Percentiles rank a stretch among this genome's conserved stretches.
These are phyloP conservation scores for Arachis hypogaea DNA, from an alignment of 306 rosid genomes.

Conservation along the genomic window DNA sequence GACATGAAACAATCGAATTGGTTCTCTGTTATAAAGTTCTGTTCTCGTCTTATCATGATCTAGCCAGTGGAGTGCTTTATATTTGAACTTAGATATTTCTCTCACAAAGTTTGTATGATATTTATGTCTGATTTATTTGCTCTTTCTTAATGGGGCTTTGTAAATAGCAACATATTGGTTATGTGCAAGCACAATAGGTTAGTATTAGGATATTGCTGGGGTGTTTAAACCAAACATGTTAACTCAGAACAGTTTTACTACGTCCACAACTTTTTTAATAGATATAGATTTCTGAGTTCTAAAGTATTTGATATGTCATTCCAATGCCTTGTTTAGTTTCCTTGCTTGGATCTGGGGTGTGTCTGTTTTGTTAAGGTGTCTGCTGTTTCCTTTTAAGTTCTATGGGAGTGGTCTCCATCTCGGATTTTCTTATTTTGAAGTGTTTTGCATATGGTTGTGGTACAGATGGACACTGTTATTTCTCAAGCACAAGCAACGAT, in stretches of 20 bases:
- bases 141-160: neutral
- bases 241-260: too few relatives aligned
- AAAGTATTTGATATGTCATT: neutral
- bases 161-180: neutral
- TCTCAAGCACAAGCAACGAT: slow-evolving; percentile 98
- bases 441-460: slow-evolving; percentile 28
- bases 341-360: slow-evolving; percentile 9
- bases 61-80: neutral
- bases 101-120: neutral
- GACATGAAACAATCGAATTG: neutral
- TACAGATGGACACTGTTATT: slow-evolving; percentile 83
- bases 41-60: slow-evolving; percentile 7
- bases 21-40: slow-evolving; percentile 24
- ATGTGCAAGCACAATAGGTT: too few relatives aligned
- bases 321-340: neutral
- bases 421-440: slow-evolving; percentile 27
- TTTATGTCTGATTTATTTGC: neutral
- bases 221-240: too few relatives aligned
- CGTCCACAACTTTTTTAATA: too few relatives aligned
- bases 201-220: too few relatives aligned
- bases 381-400: neutral
- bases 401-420: neutral
- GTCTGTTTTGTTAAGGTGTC: too few relatives aligned
- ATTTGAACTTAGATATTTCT: neutral
- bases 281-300: neutral